phyloP scores from a whole-genome alignment of 1,139 yeast species.

The Geotrichum restrictum region DNA sequence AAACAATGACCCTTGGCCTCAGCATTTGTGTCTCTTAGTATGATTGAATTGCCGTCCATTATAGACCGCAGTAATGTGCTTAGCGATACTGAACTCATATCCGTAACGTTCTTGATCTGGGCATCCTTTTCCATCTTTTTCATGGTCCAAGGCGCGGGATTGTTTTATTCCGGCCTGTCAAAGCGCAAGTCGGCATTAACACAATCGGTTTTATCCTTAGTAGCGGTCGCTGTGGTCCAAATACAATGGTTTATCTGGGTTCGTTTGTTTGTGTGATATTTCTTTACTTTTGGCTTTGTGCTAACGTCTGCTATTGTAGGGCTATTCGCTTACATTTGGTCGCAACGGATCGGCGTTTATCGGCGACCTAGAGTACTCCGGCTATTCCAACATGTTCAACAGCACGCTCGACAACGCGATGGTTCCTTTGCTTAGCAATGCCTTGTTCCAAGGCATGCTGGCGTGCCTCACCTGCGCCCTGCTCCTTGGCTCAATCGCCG shows the following conservation, averaged over 20 bases:
- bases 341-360: constrained; percentile 42
- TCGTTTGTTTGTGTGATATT: neutral
- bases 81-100: constrained; percentile 9
- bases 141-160: constrained; percentile 35
- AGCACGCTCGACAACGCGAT: constrained; percentile 44
- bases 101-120: constrained; percentile 18
- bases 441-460: constrained; percentile 36
- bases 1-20: too few relatives aligned
- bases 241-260: constrained; percentile 49
- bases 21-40: too few relatives aligned
- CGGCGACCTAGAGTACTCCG: constrained; percentile 48
- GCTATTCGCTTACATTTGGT: constrained; percentile 52
- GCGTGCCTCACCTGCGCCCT: constrained; percentile 52
- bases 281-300: too few relatives aligned
- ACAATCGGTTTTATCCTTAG: constrained; percentile 50
- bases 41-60: too few relatives aligned
- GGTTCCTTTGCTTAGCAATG: constrained; percentile 40
- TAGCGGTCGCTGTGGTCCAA: constrained; percentile 45
- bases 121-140: constrained; percentile 16
- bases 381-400: constrained; percentile 38
- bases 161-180: constrained; percentile 58
- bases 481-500: constrained; percentile 57
- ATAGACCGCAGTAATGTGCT: neutral
- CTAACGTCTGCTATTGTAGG: constrained; percentile 26
- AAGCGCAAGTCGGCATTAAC: constrained; percentile 54